A percentile compares a stretch with the other conserved stretches of the same genome.
These are phyloP conservation scores for Penicillium psychrofluorescens DNA, from an alignment of 495 filamentous ascomycete species.

Conservation along the genomic window DNA sequence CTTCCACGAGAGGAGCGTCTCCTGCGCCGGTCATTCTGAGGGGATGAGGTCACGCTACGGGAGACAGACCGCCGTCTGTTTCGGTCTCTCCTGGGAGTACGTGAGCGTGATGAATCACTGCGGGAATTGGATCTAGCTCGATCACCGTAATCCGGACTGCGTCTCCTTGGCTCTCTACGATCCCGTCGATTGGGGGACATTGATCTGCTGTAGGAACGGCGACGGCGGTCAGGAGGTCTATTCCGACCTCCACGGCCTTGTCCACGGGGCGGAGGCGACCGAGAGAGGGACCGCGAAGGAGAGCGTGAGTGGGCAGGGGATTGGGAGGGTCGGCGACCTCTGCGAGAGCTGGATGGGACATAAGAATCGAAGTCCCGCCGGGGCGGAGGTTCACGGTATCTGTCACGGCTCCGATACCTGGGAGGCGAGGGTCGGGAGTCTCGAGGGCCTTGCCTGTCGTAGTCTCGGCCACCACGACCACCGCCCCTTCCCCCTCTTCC, in stretches of 20 bases:
- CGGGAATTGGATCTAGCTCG: slow-evolving; percentile 42
- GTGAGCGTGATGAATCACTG: slow-evolving; percentile 54
- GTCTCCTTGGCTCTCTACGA: slow-evolving; percentile 29
- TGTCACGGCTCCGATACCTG: slow-evolving; percentile 45
- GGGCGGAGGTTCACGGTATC: slow-evolving; percentile 44
- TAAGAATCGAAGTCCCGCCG: slow-evolving; percentile 52
- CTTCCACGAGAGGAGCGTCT: slow-evolving; percentile 27
- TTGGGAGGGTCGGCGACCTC: slow-evolving; percentile 28
- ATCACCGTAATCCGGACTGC: slow-evolving; percentile 42
- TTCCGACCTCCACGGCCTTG: slow-evolving; percentile 19
- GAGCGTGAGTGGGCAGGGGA: slow-evolving; percentile 28
- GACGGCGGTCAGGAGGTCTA: slow-evolving; percentile 21
- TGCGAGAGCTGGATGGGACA: slow-evolving; percentile 37
- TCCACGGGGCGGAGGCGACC: slow-evolving; percentile 30
- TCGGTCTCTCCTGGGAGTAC: slow-evolving; percentile 49
- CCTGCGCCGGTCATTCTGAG: slow-evolving; percentile 21
- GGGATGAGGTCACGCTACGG: slow-evolving; percentile 38
- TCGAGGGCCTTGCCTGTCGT: slow-evolving; percentile 47
- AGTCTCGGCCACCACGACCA: slow-evolving; percentile 42
- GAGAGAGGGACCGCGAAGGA: slow-evolving; percentile 30
- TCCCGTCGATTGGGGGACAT: slow-evolving; percentile 29
- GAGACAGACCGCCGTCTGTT: slow-evolving; percentile 34
- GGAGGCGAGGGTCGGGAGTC: slow-evolving; percentile 59
- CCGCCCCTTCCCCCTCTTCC: slow-evolving; percentile 50
- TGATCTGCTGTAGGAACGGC: slow-evolving; percentile 30